Evolutionary conservation across 768 basidiomycete species (phyloP), one percentile per base, ranked within the genome.

Genomic region (Tulasnella sp.): DNA sequence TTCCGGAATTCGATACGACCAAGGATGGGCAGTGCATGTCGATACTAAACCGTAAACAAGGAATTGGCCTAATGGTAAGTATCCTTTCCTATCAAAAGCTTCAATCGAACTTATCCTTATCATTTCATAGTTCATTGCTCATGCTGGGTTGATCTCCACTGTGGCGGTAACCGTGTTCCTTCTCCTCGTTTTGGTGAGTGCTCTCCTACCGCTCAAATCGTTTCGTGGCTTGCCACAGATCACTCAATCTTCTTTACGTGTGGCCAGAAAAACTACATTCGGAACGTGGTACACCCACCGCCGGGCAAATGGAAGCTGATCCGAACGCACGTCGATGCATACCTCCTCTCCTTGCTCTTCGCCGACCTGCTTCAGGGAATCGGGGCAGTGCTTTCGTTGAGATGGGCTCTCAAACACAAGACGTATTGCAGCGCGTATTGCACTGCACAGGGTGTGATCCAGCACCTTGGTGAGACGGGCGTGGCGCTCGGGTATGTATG

Each of bases 241-340:
- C 42, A 44, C 42, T 44, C 10, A 14, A 44, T 18, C 44, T 18
- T 18, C 16, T 8, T 44, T 18, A 44, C 19, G 3, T 44, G 0
- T 14, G 44, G 16, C 3, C 19, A 79, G 78, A 74, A 36, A 27
- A 79, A 79, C 44, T 79, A 79, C 36, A 74, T 79, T 31, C 68
- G 78, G 16, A 79, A 79, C 44, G 31, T 79, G 19, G 36, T 46
- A 3, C 8, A 79, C 44, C 78, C 78, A 18, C 78, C 78, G 44
- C 78, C 78, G 2, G 78, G 78, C 1, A 58, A 38, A 56, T 79
- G 78, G 78, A 40, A 56, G 18, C 79, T 75, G 31, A 80, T 80
- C 31, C 79, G 79, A 16, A 76, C 79, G 73, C 79, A 76, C 34
- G 74, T 75, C 8, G 79, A 80, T n/a, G 78, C 78, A 3, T 80